Percentiles rank a stretch among this genome's conserved stretches.
Evolutionary conservation across 768 basidiomycete genomes (phyloP).

Genomic region (Tulasnella sp.): DNA sequence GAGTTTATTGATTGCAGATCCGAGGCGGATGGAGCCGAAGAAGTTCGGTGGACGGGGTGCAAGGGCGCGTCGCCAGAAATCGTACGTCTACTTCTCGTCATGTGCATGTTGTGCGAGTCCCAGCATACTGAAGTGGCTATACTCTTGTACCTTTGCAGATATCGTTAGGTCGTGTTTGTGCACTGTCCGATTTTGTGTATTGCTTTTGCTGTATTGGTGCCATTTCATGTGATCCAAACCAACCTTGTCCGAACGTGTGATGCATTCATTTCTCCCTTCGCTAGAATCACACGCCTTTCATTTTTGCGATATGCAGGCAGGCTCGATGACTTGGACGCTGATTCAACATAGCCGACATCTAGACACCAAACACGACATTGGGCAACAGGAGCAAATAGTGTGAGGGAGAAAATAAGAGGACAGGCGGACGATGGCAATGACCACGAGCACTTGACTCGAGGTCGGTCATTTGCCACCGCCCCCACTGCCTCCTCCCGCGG

Average conservation of each 20-base stretch:
- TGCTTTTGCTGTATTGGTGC: neutral
- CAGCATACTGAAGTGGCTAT: neutral
- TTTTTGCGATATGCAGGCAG: too few species aligned
- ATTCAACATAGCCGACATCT: too few species aligned
- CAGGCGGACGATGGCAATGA: neutral
- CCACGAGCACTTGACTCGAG: neutral
- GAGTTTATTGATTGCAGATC: constrained; percentile 81
- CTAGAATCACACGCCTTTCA: neutral
- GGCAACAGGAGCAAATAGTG: neutral
- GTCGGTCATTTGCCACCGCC: neutral
- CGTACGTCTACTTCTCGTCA: constrained; percentile 35
- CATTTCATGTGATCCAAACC: neutral
- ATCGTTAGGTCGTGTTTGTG: neutral
- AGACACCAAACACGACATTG: too few species aligned
- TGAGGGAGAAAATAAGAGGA: neutral
- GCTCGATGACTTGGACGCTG: too few species aligned
- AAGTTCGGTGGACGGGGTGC: constrained; percentile 99
- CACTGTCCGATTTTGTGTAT: neutral
- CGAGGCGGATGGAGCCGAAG: constrained; percentile 97
- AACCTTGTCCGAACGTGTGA: neutral
- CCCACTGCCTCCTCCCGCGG: neutral
- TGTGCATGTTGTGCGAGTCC: neutral
- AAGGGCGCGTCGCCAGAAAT: constrained; percentile 96
- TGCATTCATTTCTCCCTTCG: neutral
- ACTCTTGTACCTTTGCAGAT: neutral